Percentiles rank a stretch among this genome's conserved stretches.
phyloP scores from a whole-genome alignment of 192 early-diverging fungal genomes.

The Pilaira anomala region DNA sequence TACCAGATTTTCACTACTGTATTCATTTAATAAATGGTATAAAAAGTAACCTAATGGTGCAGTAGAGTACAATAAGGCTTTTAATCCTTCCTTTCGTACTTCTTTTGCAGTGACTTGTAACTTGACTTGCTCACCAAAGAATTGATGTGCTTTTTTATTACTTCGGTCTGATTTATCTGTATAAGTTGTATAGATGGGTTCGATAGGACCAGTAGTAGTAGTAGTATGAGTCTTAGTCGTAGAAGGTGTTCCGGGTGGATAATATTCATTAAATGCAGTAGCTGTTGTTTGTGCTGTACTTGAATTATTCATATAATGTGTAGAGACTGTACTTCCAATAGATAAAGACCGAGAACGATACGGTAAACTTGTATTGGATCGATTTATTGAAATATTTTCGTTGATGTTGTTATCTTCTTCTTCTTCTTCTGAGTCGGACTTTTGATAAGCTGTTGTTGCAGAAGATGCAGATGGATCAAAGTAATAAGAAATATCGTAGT shows the following conservation, averaged over 20 bases:
- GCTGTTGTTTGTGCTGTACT: too few relatives aligned
- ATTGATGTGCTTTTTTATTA: constrained; percentile 7
- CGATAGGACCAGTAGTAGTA: too few relatives aligned
- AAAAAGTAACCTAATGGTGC: constrained; percentile 12
- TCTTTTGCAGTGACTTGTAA: constrained; percentile 11
- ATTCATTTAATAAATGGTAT: constrained; percentile 16
- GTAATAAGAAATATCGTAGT: constrained; percentile 10
- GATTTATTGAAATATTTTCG: too few relatives aligned
- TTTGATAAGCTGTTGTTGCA: not conserved
- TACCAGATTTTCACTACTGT: constrained; percentile 18
- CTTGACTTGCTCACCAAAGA: constrained; percentile 10
- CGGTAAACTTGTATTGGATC: too few relatives aligned
- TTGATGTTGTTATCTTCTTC: too few relatives aligned
- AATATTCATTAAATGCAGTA: too few relatives aligned
- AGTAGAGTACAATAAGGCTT: not conserved
- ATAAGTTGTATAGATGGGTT: too few relatives aligned
- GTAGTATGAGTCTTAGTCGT: too few relatives aligned
- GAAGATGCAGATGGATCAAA: constrained; percentile 10
- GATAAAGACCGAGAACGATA: too few relatives aligned
- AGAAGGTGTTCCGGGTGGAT: too few relatives aligned
- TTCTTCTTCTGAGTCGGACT: constrained; percentile 1
- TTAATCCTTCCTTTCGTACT: constrained; percentile 8
- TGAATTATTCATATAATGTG: too few relatives aligned
- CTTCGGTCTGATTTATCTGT: not conserved
- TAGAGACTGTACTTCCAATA: too few relatives aligned